These are phyloP conservation scores for Nemania sp. DNA, from an alignment of 2,329 filamentous ascomycete species.

Conservation along the genomic window DNA sequence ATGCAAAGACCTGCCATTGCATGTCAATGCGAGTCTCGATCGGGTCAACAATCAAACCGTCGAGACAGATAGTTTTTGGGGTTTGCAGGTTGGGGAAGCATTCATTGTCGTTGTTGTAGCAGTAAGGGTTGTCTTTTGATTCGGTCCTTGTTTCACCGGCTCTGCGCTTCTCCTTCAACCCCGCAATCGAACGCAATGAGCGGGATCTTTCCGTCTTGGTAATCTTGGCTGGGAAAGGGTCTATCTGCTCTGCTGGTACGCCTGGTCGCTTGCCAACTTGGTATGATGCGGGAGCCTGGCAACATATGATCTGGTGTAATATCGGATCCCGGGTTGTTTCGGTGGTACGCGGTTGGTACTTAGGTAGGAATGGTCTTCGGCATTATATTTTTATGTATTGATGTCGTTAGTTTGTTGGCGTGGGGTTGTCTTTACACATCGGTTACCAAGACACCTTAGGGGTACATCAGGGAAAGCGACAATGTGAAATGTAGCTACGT, in stretches of 20 bases:
- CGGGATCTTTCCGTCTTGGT: background rate
- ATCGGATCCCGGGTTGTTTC: constrained; percentile 5
- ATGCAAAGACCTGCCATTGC: constrained; percentile 11
- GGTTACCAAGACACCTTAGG: too few species aligned
- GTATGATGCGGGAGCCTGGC: background rate
- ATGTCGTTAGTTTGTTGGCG: background rate
- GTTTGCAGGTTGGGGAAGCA: constrained; percentile 2
- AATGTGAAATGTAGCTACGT: too few species aligned
- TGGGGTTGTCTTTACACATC: too few species aligned
- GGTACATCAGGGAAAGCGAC: too few species aligned
- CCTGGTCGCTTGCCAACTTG: background rate
- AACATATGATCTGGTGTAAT: constrained; percentile 7
- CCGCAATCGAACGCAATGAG: background rate
- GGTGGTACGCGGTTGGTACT: constrained; percentile 2
- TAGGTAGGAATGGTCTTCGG: constrained; percentile 12
- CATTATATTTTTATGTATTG: background rate
- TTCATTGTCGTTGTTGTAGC: background rate
- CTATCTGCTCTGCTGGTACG: constrained; percentile 1
- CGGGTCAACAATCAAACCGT: constrained; percentile 25
- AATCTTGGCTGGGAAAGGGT: background rate
- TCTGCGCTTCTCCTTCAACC: constrained; percentile 1
- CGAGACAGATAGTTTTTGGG: background rate
- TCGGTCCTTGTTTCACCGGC: background rate
- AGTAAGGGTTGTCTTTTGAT: background rate
- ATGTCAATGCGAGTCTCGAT: background rate